Percentiles rank a stretch among this genome's conserved stretches.
These are phyloP conservation scores for Incumbomyces delicatus DNA, from an alignment of 2,329 filamentous ascomycete genomes.

Conservation along the genomic window DNA sequence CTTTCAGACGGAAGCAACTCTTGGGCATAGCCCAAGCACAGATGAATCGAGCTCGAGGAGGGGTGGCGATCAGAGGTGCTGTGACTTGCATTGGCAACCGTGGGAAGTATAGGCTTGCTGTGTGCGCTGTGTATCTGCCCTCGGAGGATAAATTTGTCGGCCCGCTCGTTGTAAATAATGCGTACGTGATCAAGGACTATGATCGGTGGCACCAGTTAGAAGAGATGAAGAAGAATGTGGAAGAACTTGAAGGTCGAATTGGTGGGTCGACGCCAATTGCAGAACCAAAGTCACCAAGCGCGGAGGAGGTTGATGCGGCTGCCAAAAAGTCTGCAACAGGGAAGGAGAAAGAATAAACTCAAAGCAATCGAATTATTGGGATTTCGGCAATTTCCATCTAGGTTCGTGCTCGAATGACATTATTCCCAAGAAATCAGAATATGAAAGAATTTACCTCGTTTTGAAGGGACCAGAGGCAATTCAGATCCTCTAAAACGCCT, in stretches of 20 bases:
- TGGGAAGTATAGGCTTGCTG: slow-evolving; percentile 12
- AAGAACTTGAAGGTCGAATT: not conserved
- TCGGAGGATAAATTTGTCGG: slow-evolving; percentile 6
- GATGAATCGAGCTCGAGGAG: slow-evolving; percentile 1
- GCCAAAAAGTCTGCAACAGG: not conserved
- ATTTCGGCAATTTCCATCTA: too few species aligned
- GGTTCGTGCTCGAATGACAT: too few species aligned
- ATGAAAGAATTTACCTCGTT: too few species aligned
- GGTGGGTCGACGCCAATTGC: not conserved
- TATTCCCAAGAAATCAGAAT: too few species aligned
- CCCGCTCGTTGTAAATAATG: not conserved
- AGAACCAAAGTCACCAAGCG: not conserved
- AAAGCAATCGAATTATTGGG: too few species aligned
- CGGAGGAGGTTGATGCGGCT: not conserved
- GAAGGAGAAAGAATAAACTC: slow-evolving; percentile 3
- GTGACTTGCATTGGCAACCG: slow-evolving; percentile 12
- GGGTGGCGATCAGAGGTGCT: slow-evolving; percentile 10
- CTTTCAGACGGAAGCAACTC: slow-evolving; percentile 1
- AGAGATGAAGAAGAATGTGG: slow-evolving; percentile 6
- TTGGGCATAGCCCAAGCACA: not conserved
- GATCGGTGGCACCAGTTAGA: slow-evolving; percentile 1
- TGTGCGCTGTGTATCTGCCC: slow-evolving; percentile 14
- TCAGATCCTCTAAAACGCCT: too few species aligned
- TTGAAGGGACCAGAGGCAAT: too few species aligned
- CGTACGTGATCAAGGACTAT: slow-evolving; percentile 4